Percentiles rank a stretch among this genome's conserved stretches.
These are phyloP conservation scores for Aspergillus amoenus DNA, from an alignment of 2,329 filamentous ascomycete genomes.

Conservation along the genomic window DNA sequence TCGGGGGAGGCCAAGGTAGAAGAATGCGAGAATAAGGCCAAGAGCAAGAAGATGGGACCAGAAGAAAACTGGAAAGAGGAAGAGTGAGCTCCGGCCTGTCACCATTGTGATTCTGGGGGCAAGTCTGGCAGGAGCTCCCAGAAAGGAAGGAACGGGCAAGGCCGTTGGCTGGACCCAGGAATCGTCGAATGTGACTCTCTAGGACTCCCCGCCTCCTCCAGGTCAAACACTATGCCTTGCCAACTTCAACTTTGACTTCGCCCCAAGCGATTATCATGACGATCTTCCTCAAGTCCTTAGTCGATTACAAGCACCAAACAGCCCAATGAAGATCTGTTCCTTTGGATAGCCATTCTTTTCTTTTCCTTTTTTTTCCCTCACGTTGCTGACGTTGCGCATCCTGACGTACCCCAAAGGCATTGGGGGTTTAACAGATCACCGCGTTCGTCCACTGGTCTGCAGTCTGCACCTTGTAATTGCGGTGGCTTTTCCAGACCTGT, in stretches of 20 bases:
- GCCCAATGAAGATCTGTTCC: slow-evolving; percentile 7
- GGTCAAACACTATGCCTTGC: not conserved
- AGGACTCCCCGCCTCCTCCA: not conserved
- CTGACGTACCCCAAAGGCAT: not conserved
- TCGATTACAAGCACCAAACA: not conserved
- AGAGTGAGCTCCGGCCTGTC: slow-evolving; percentile 1
- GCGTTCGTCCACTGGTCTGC: slow-evolving; percentile 2
- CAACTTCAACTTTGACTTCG: not conserved
- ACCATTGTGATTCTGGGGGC: not conserved
- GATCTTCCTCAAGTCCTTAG: slow-evolving; percentile 1
- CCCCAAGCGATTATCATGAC: not conserved
- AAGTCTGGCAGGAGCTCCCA: slow-evolving; percentile 7
- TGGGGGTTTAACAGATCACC: not conserved
- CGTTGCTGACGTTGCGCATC: not conserved
- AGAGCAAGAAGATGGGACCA: slow-evolving; percentile 2
- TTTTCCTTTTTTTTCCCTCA: not conserved
- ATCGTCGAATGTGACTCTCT: slow-evolving; percentile 1
- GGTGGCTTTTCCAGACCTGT: slow-evolving; percentile 8
- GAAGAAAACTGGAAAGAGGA: not conserved
- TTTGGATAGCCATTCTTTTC: slow-evolving; percentile 2
- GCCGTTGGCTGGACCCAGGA: not conserved
- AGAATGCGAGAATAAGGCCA: not conserved
- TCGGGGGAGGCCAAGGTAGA: not conserved
- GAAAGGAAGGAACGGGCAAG: slow-evolving; percentile 12
- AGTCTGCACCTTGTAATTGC: slow-evolving; percentile 8